Evolutionary conservation across 2,329 filamentous ascomycete species (phyloP).

Genomic region (Colletotrichum acutatum): DNA sequence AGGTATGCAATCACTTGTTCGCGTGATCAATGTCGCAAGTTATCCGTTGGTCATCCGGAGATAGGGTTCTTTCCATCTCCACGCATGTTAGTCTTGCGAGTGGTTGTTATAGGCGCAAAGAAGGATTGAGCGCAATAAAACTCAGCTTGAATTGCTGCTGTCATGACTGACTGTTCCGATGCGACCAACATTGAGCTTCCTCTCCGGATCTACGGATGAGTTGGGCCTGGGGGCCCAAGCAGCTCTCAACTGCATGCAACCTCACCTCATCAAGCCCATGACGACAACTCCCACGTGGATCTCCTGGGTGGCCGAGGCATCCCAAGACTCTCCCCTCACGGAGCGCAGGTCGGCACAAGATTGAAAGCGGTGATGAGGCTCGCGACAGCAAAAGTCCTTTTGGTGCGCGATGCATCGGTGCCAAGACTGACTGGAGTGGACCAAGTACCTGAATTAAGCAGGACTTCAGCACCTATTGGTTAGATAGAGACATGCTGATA

Average conservation of each 20-base stretch:
- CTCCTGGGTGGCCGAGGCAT: neutral
- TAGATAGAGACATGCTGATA: conserved; percentile 3
- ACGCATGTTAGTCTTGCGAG: neutral
- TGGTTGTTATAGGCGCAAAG: too few relatives aligned
- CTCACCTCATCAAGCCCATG: neutral
- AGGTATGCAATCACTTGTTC: neutral
- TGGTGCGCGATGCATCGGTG: neutral
- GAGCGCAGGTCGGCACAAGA: too few relatives aligned
- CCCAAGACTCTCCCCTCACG: neutral
- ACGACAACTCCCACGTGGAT: neutral
- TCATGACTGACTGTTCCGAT: neutral
- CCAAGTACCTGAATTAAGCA: conserved; percentile 16
- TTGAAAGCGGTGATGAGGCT: conserved; percentile 11
- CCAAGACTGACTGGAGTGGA: conserved; percentile 11
- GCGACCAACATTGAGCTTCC: conserved; percentile 1
- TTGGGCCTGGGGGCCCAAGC: neutral
- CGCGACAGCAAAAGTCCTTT: conserved; percentile 1
- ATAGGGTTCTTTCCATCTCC: neutral
- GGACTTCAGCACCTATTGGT: conserved; percentile 8
- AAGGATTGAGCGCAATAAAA: neutral
- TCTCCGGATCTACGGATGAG: neutral
- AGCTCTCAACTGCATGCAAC: neutral
- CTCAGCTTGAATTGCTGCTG: neutral
- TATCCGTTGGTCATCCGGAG: neutral
- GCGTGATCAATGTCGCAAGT: neutral